These are phyloP conservation scores for Kodamaea kaohsiungensis DNA, from an alignment of 805 yeast genomes.

Conservation along the genomic window DNA sequence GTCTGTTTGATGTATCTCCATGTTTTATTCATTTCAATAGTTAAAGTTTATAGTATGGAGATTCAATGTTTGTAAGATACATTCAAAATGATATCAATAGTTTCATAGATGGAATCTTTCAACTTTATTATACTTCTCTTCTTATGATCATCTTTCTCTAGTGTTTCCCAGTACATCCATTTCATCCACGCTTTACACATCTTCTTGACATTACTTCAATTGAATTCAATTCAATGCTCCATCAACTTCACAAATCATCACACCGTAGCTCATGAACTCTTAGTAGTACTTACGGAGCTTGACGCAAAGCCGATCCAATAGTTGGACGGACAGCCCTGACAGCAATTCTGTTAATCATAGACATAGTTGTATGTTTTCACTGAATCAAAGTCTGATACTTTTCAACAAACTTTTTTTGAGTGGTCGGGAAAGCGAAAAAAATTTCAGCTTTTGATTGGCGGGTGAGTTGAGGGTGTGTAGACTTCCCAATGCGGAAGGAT, in stretches of 20 bases:
- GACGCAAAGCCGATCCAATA: conserved; percentile 40
- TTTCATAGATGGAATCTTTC: too few species aligned
- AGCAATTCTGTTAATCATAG: conserved; percentile 46
- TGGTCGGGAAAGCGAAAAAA: conserved; percentile 24
- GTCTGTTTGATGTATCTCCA: neutral
- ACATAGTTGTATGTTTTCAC: conserved; percentile 27
- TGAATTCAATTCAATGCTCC: too few species aligned
- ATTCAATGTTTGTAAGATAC: too few species aligned
- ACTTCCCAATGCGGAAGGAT: conserved; percentile 29
- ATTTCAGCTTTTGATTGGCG: conserved; percentile 31
- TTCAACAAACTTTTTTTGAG: conserved; percentile 13
- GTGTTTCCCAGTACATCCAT: too few species aligned
- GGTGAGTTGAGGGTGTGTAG: conserved; percentile 14
- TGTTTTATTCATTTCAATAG: neutral
- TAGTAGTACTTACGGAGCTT: conserved; percentile 44
- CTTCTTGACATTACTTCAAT: too few species aligned
- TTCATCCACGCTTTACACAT: too few species aligned
- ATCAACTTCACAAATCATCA: too few species aligned
- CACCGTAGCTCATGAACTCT: too few species aligned
- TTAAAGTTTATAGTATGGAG: too few species aligned
- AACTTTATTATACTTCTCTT: too few species aligned
- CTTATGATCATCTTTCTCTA: too few species aligned
- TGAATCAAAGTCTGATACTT: conserved; percentile 12
- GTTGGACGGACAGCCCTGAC: conserved; percentile 45
- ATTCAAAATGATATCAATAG: too few species aligned